These are phyloP conservation scores for Cryptosporidium sp. DNA, from an alignment of 169 alveolate species.

Conservation along the genomic window DNA sequence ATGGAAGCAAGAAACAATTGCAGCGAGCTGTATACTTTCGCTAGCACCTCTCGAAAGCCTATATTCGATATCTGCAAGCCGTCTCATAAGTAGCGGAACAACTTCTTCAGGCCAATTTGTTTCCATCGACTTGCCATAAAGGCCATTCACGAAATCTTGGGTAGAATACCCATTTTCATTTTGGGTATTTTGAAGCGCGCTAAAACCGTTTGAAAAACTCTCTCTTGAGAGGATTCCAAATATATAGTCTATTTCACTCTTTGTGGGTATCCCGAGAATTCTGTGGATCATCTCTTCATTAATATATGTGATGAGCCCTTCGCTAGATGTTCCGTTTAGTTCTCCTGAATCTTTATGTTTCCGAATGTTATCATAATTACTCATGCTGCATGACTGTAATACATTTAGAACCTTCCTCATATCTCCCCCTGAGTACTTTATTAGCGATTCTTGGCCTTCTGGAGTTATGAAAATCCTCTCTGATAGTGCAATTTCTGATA, in stretches of 20 bases:
- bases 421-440: conserved; percentile 96
- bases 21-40: conserved; percentile 83
- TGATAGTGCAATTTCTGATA: conserved; percentile 86
- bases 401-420: conserved; percentile 97
- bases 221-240: conserved; percentile 82
- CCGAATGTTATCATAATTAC: conserved; percentile 77
- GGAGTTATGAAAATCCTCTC: conserved; percentile 88
- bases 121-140: conserved; percentile 84
- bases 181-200: conserved; percentile 81
- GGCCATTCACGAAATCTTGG: conserved; percentile 88
- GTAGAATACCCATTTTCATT: conserved; percentile 88
- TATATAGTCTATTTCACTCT: conserved; percentile 85
- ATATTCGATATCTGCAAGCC: conserved; percentile 88
- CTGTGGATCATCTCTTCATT: conserved; percentile 86
- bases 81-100: conserved; percentile 81
- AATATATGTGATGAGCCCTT: conserved; percentile 62
- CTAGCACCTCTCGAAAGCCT: conserved; percentile 88
- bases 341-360: conserved; percentile 17
- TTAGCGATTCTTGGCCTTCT: conserved; percentile 88
- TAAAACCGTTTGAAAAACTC: conserved; percentile 84
- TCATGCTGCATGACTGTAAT: conserved; percentile 90
- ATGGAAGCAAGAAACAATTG: conserved; percentile 86
- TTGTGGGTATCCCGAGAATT: conserved; percentile 91
- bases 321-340: conserved; percentile 16
- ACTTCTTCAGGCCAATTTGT: conserved; percentile 87